Percentiles rank a stretch among this genome's conserved stretches.
These are phyloP conservation scores for Eimeria falciformis DNA, from an alignment of 169 alveolate species.

Conservation along the genomic window DNA sequence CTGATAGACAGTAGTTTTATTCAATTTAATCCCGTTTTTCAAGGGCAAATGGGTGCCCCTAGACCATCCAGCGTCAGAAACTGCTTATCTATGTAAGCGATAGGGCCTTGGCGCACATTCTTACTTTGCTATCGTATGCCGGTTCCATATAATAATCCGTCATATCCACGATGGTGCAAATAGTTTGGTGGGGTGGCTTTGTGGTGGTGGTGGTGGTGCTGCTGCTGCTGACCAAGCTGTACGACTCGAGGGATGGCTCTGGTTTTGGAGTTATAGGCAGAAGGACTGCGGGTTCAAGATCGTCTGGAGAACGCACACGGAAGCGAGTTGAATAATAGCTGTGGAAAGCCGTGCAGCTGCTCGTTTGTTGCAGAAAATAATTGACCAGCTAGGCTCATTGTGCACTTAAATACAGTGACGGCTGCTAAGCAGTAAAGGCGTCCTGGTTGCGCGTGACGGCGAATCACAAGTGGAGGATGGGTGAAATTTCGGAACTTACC, in stretches of 20 bases:
- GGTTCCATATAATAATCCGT: neutral
- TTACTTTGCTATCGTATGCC: constrained; percentile 32
- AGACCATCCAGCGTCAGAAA: no score
- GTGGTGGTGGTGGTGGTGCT: constrained; percentile 44
- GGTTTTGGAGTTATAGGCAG: constrained; percentile 48
- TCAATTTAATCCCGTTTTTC: no score
- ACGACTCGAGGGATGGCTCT: constrained; percentile 49
- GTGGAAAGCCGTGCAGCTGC: no score
- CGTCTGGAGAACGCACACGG: constrained; percentile 1
- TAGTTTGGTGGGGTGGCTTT: neutral
- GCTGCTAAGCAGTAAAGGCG: no score
- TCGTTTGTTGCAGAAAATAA: no score
- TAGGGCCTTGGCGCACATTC: neutral
- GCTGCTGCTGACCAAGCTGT: constrained; percentile 17
- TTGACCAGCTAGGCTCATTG: no score
- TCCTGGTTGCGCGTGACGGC: no score
- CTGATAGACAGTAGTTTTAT: no score
- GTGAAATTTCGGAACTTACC: constrained; percentile 12
- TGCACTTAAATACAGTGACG: no score
- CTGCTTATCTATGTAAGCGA: no score
- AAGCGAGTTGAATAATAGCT: no score
- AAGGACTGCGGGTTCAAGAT: neutral
- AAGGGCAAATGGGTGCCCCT: no score
- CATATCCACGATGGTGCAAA: constrained; percentile 54
- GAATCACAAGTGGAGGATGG: neutral